Percentiles rank a stretch among this genome's conserved stretches.
Conservation (phyloP, 2,329 filamentous ascomycete genomes). For the Fusarium chaquense region DNA sequence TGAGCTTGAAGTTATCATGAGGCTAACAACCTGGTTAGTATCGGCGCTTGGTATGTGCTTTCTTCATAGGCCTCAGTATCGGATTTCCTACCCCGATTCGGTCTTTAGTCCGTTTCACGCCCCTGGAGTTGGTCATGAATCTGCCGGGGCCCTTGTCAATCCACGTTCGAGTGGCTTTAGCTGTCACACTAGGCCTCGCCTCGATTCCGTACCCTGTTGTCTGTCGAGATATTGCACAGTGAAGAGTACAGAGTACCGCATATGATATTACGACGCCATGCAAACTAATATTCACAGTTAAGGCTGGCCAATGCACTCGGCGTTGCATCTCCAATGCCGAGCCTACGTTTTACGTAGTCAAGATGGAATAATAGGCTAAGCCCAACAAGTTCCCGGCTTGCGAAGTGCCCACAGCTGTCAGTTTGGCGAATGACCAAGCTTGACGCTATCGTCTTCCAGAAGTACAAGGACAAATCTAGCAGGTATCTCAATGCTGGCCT, state of each 20-base stretch:
- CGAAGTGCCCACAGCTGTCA: constrained; percentile 22
- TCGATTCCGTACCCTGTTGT: constrained; percentile 17
- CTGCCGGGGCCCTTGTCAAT: constrained; percentile 37
- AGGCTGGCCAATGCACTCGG: constrained; percentile 21
- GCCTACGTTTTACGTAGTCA: constrained; percentile 21
- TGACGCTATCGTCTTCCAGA: constrained; percentile 41
- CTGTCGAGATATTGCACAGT: constrained; percentile 9
- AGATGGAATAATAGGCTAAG: constrained; percentile 18
- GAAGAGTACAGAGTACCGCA: neutral
- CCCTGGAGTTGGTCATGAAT: constrained; percentile 34
- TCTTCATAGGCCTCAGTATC: constrained; percentile 27
- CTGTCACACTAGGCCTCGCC: constrained; percentile 37
- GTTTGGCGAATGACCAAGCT: constrained; percentile 17
- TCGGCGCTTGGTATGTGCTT: constrained; percentile 42
- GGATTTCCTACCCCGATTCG: constrained; percentile 43
- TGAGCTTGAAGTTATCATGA: constrained; percentile 28
- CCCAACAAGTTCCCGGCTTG: constrained; percentile 29
- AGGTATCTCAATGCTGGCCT: constrained; percentile 35
- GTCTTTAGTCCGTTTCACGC: constrained; percentile 33
- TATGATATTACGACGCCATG: constrained; percentile 13
- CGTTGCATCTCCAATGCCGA: constrained; percentile 23
- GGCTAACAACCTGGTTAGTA: constrained; percentile 37
- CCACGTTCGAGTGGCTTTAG: constrained; percentile 34
- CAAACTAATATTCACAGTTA: constrained; percentile 40
- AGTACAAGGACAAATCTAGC: constrained; percentile 33